Base-by-base conservation (phyloP, 2,329 filamentous ascomycete genomes). In the Penicillium sp. region DNA sequence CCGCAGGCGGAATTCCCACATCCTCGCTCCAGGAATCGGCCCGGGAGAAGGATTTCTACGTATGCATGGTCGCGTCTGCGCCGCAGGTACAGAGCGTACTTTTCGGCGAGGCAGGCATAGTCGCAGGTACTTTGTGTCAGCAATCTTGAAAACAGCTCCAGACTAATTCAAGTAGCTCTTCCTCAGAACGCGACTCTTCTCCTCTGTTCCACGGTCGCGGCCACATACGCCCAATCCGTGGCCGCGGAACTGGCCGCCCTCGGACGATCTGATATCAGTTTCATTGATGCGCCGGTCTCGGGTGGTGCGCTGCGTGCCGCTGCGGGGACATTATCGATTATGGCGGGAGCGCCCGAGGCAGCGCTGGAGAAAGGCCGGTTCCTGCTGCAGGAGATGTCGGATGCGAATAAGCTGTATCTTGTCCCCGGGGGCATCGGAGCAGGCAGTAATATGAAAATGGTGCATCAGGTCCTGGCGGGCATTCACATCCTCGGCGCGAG, bases 51-150 rank as follows among this genome's bases (percentile, higher is more conserved):
- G 64, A 79, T 22, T 86, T 83, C 69, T 85, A 87, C 65, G 81
- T 91, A 29, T 86, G 86, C 70, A 91, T 92, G 89, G 89, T 92
- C 1, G 88, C 88, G 7, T 90, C 87, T 0, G 84, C 87, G 2
- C 80, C 83, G 39, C 89, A 91, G 69, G 87, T 85, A 9, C 83
- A 89, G 57, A 75, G 78, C 0, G 86, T 88, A 1, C 74, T 92
- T 1, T 85, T 91, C 59, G 83, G 84, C 1, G 76, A 81, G 1
- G 75, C 78, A 43, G 80, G 84, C 3, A 86, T 79, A 55, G 65
- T 63, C 32, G 52, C 57, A 18, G 62, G 63, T 65, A 49, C 14
- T 34, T 34, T 45, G 49, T 21, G 21, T 24, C 44, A 13, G 10
- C 5, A 9, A 24, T 24, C 11, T 4, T 32, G 27, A 24, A 8